phyloP scores from a whole-genome alignment of 345 rosid genomes.

The Corchorus capsularis region DNA sequence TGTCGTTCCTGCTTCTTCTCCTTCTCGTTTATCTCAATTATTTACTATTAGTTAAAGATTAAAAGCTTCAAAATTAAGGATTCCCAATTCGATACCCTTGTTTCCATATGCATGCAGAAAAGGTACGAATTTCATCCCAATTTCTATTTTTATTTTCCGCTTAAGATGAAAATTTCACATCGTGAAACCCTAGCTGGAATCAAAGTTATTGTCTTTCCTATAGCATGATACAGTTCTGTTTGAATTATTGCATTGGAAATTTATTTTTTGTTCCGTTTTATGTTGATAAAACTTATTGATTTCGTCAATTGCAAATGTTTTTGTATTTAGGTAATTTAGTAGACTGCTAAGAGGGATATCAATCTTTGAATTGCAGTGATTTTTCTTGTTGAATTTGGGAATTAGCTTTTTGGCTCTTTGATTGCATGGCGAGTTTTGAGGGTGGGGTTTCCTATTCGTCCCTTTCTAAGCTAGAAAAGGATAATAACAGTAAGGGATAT shows the following conservation, averaged over 20 bases:
- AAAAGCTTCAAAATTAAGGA: background rate
- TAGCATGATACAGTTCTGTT: background rate
- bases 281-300: background rate
- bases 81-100: background rate
- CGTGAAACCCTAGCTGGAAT: background rate
- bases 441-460: slow-evolving; percentile 45
- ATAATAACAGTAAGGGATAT: slow-evolving; percentile 20
- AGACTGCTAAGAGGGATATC: background rate
- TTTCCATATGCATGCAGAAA: background rate
- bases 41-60: background rate
- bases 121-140: slow-evolving; percentile 15
- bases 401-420: slow-evolving; percentile 15
- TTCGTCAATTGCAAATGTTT: background rate
- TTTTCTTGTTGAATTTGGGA: slow-evolving; percentile 11
- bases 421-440: slow-evolving; percentile 41
- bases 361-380: slow-evolving; percentile 10
- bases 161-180: background rate
- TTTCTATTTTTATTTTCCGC: background rate
- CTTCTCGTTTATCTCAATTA: background rate
- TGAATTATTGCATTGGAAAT: background rate
- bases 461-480: slow-evolving; percentile 31
- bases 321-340: background rate
- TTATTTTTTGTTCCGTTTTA: background rate
- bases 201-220: background rate
- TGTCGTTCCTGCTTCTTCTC: background rate